Conservation (phyloP, 176 grass and related monocot species). For the Eleusine indica region DNA sequence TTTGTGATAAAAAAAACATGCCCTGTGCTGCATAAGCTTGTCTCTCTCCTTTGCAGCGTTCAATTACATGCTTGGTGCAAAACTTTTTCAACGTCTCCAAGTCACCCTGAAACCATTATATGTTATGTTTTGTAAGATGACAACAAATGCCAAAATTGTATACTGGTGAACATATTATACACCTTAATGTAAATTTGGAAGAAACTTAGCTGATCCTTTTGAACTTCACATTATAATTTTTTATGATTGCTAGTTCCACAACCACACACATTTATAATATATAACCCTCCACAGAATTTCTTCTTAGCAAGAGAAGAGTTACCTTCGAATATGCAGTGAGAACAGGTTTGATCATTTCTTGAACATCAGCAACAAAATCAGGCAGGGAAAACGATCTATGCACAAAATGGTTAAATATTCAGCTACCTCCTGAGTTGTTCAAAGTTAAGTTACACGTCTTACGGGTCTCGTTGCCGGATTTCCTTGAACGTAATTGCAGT, state of each 20-base stretch:
- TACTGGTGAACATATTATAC: neutral
- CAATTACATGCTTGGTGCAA: constrained; percentile 88
- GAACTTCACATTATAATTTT: constrained; percentile 4
- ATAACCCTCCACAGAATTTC: neutral
- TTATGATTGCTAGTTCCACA: neutral
- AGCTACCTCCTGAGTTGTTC: constrained; percentile 24
- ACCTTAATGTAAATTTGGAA: neutral
- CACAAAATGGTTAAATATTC: constrained; percentile 32
- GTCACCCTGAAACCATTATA: constrained; percentile 55
- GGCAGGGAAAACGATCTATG: constrained; percentile 85
- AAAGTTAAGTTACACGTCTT: constrained; percentile 54
- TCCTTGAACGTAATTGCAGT: constrained; percentile 88
- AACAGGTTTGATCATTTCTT: constrained; percentile 94
- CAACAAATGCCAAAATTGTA: neutral
- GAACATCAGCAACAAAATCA: constrained; percentile 88
- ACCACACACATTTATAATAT: neutral
- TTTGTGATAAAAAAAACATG: constrained; percentile 96
- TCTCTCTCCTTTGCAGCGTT: constrained; percentile 90
- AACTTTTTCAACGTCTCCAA: constrained; percentile 70
- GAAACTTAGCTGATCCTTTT: neutral
- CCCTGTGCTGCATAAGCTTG: constrained; percentile 79
- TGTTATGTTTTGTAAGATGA: constrained; percentile 11
- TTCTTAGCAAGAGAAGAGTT: constrained; percentile 27
- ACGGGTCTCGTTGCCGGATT: constrained; percentile 87
- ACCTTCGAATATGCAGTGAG: constrained; percentile 90